These are phyloP conservation scores for Yarrowia deformans DNA, from an alignment of 805 yeast species.

Conservation along the genomic window DNA sequence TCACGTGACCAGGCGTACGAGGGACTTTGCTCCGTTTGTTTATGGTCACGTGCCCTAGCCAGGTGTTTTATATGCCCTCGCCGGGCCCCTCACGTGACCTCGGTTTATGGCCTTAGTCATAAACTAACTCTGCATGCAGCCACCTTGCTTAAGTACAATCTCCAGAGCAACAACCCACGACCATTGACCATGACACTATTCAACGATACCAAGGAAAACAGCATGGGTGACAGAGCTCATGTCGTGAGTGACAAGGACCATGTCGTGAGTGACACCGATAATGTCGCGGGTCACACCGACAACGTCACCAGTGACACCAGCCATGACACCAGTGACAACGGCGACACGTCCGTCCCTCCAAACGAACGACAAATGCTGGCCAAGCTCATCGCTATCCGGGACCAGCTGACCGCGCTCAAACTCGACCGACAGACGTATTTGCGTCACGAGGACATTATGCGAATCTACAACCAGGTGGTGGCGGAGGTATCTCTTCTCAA, in stretches of 20 bases:
- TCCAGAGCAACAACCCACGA: not conserved
- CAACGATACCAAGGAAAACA: too few relatives aligned
- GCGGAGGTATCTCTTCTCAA: conserved; percentile 48
- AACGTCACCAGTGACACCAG: too few relatives aligned
- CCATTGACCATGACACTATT: conserved; percentile 2
- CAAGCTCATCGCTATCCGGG: conserved; percentile 47
- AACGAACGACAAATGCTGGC: conserved; percentile 48
- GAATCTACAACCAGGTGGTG: conserved; percentile 47
- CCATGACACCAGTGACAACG: not conserved
- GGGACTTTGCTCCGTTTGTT: too few relatives aligned
- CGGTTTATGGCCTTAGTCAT: too few relatives aligned
- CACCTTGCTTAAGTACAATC: not conserved
- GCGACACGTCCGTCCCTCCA: conserved; percentile 43
- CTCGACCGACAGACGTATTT: conserved; percentile 50
- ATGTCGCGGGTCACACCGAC: too few relatives aligned
- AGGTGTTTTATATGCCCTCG: too few relatives aligned
- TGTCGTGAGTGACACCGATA: too few relatives aligned
- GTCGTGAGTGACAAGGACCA: too few relatives aligned
- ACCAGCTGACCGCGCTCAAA: conserved; percentile 47
- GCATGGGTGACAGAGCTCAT: too few relatives aligned
- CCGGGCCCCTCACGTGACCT: too few relatives aligned
- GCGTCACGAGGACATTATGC: conserved; percentile 49
- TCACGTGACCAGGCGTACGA: too few relatives aligned
- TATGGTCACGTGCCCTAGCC: too few relatives aligned
- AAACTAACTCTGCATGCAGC: conserved; percentile 3